Conservation (phyloP, 192 early-diverging fungal species). For the Coemansia sp. region DNA sequence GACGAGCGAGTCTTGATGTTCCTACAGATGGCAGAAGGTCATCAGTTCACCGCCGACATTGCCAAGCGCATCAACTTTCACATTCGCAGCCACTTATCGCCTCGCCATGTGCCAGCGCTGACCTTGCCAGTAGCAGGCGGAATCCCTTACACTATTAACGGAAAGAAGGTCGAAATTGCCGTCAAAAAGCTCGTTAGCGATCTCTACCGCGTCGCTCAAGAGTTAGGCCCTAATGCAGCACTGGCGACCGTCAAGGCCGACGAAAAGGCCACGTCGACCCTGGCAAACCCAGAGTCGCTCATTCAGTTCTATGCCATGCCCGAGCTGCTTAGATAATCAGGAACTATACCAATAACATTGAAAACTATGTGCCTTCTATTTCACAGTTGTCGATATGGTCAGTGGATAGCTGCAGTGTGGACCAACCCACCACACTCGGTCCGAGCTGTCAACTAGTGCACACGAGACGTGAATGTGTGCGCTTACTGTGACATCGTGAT, state of each 20-base stretch:
- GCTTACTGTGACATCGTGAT: slow-evolving; percentile 28
- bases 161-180: slow-evolving; percentile 97
- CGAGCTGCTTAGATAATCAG: slow-evolving; percentile 36
- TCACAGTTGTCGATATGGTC: slow-evolving; percentile 41
- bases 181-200: slow-evolving; percentile 73
- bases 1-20: slow-evolving; percentile 95
- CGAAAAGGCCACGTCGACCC: slow-evolving; percentile 76
- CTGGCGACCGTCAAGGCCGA: slow-evolving; percentile 62
- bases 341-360: slow-evolving; percentile 41
- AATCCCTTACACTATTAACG: slow-evolving; percentile 95
- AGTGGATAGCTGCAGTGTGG: slow-evolving; percentile 49
- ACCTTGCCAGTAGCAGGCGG: slow-evolving; percentile 72
- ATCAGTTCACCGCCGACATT: slow-evolving; percentile 62
- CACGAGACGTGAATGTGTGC: slow-evolving; percentile 37
- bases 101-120: slow-evolving; percentile 89
- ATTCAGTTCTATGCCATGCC: slow-evolving; percentile 80
- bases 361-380: slow-evolving; percentile 14
- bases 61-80: slow-evolving; percentile 70
- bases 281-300: slow-evolving; percentile 90
- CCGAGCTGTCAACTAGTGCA: slow-evolving; percentile 29
- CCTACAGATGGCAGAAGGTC: slow-evolving; percentile 74
- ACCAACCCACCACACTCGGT: slow-evolving; percentile 33
- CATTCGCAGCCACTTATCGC: slow-evolving; percentile 83
- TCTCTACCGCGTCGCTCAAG: slow-evolving; percentile 46
- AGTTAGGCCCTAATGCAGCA: slow-evolving; percentile 56